Evolutionary conservation across 768 basidiomycete species (phyloP).

Genomic region (Suillus clintonianus): DNA sequence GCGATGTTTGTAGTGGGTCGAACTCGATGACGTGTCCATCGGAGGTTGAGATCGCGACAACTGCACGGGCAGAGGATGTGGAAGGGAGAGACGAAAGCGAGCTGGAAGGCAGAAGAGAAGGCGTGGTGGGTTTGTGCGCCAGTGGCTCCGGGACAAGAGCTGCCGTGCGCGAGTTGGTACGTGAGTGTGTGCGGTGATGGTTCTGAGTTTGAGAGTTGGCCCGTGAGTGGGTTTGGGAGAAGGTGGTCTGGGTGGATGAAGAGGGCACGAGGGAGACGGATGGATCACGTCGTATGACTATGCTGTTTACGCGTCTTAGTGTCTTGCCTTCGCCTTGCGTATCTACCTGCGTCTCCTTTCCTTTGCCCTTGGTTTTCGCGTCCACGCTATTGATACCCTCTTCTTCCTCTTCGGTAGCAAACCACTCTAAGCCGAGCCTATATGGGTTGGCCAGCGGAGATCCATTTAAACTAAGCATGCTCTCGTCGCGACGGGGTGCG

Average conservation of each 20-base stretch:
- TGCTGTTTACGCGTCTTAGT: slow-evolving; percentile 53
- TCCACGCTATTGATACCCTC: slow-evolving; percentile 27
- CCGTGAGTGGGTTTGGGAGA: slow-evolving; percentile 40
- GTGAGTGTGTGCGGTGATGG: slow-evolving; percentile 44
- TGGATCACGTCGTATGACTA: slow-evolving; percentile 62
- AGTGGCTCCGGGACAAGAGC: slow-evolving; percentile 16
- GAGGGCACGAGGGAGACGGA: slow-evolving; percentile 40
- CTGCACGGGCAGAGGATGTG: slow-evolving; percentile 45
- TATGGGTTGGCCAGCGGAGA: slow-evolving; percentile 82
- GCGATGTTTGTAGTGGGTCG: slow-evolving; percentile 76
- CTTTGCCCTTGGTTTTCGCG: slow-evolving; percentile 24
- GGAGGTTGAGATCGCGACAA: slow-evolving; percentile 76
- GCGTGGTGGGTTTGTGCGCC: neutral
- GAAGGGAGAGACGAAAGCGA: slow-evolving; percentile 7
- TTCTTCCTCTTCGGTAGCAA: slow-evolving; percentile 41
- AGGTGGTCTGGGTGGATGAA: slow-evolving; percentile 21
- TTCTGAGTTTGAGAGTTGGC: slow-evolving; percentile 52
- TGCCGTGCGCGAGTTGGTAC: slow-evolving; percentile 40
- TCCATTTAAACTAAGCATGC: slow-evolving; percentile 79
- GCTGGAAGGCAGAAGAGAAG: neutral
- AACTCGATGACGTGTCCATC: slow-evolving; percentile 86
- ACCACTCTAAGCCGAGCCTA: slow-evolving; percentile 63
- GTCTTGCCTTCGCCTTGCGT: slow-evolving; percentile 19
- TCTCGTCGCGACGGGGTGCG: slow-evolving; percentile 72
- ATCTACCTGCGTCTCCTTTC: slow-evolving; percentile 22